phyloP scores from a whole-genome alignment of 371 early-diverging fungal species.

The Circinella minor region DNA sequence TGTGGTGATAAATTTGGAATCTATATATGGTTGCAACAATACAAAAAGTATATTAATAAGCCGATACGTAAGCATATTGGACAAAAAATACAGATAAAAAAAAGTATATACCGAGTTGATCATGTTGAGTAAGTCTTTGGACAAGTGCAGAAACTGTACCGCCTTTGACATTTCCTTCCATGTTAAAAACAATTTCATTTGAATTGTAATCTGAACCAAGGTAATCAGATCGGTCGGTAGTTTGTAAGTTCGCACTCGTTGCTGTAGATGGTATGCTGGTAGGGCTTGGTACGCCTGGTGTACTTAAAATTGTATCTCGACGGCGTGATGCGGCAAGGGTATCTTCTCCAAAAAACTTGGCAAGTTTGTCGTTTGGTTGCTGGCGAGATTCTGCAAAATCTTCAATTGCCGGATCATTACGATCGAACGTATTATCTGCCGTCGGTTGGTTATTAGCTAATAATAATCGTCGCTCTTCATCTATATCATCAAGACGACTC shows the following conservation, averaged over 20 bases:
- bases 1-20: slow-evolving; percentile 79
- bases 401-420: background rate
- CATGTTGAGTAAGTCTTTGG: slow-evolving; percentile 89
- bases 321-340: slow-evolving; percentile 40
- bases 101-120: slow-evolving; percentile 61
- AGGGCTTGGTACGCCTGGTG: slow-evolving; percentile 13
- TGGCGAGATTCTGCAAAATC: slow-evolving; percentile 9
- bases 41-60: background rate
- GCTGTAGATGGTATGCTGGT: slow-evolving; percentile 4
- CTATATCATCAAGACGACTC: slow-evolving; percentile 13
- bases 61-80: background rate
- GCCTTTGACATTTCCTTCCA: slow-evolving; percentile 89
- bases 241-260: background rate
- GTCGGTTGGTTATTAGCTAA: background rate
- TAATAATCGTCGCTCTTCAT: slow-evolving; percentile 14
- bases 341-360: slow-evolving; percentile 75
- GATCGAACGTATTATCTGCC: background rate
- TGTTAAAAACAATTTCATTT: slow-evolving; percentile 77
- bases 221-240: slow-evolving; percentile 59
- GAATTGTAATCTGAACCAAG: slow-evolving; percentile 73
- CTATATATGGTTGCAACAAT: slow-evolving; percentile 25
- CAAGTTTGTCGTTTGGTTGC: slow-evolving; percentile 50
- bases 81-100: background rate
- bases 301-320: slow-evolving; percentile 33
- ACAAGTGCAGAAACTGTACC: slow-evolving; percentile 84